Conservation (phyloP, 192 early-diverging fungal species). For the Umbelopsis sp. region DNA sequence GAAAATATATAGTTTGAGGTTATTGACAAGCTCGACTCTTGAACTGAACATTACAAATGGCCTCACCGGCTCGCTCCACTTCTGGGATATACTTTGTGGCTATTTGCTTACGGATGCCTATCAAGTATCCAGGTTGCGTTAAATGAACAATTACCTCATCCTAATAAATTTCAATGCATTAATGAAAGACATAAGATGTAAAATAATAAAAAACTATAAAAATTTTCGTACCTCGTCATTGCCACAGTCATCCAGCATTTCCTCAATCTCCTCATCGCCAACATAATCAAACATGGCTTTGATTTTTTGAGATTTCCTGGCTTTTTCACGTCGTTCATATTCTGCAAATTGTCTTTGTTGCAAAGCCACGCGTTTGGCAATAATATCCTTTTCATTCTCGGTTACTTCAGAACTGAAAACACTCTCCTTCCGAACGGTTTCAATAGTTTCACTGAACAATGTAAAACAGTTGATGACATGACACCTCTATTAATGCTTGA, state of each 20-base stretch:
- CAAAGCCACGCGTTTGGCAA: conserved; percentile 83
- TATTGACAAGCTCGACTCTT: neutral
- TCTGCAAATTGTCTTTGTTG: conserved; percentile 86
- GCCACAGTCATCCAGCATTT: conserved; percentile 75
- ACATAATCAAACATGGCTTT: conserved; percentile 81
- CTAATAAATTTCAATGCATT: conserved; percentile 18
- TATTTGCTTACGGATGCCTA: conserved; percentile 65
- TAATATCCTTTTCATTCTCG: conserved; percentile 83
- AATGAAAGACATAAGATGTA: conserved; percentile 31
- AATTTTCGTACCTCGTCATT: conserved; percentile 73
- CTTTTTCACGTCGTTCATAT: conserved; percentile 77
- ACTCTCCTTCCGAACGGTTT: conserved; percentile 76
- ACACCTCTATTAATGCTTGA: neutral
- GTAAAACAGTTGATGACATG: neutral
- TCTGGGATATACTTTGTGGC: conserved; percentile 50
- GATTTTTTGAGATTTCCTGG: conserved; percentile 78
- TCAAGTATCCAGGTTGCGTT: conserved; percentile 73
- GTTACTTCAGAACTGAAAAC: conserved; percentile 89
- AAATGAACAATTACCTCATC: conserved; percentile 83
- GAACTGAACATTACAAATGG: no score
- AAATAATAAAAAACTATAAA: conserved; percentile 85
- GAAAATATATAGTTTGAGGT: neutral
- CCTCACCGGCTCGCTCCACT: conserved; percentile 15
- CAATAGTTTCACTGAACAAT: conserved; percentile 64
- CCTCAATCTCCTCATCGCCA: conserved; percentile 80